Evolutionary conservation across 2,329 filamentous ascomycete species (phyloP).

Genomic region (Zasmidium angulare): DNA sequence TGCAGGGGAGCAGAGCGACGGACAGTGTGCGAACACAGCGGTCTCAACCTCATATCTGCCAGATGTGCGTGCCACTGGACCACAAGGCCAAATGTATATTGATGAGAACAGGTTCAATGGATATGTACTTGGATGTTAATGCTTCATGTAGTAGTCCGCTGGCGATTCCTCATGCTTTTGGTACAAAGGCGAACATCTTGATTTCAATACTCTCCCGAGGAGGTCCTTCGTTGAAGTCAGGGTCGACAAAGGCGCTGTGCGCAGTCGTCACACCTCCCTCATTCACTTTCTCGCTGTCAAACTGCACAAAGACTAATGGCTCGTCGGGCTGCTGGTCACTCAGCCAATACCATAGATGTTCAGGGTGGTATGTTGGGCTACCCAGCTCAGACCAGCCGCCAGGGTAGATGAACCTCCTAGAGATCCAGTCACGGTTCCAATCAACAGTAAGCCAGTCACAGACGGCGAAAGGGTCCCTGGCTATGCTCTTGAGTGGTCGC

Average conservation of each 20-base stretch:
- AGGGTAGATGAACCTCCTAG: background rate
- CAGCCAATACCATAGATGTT: conserved; percentile 11
- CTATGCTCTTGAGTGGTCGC: conserved; percentile 10
- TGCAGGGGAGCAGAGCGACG: too few relatives aligned
- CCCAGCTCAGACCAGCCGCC: conserved; percentile 4
- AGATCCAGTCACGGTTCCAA: background rate
- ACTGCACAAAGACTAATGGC: conserved; percentile 62
- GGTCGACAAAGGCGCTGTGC: conserved; percentile 8
- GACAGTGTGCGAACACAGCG: too few relatives aligned
- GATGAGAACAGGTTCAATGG: too few relatives aligned
- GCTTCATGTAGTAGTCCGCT: too few relatives aligned
- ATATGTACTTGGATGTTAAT: too few relatives aligned
- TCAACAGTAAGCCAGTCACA: conserved; percentile 1
- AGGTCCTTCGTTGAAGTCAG: background rate
- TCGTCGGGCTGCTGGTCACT: conserved; percentile 36
- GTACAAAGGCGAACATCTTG: conserved; percentile 13
- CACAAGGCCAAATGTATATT: too few relatives aligned
- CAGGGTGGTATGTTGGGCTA: background rate
- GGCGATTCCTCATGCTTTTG: background rate
- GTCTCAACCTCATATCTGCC: too few relatives aligned
- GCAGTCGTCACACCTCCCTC: background rate
- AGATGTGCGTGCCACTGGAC: too few relatives aligned
- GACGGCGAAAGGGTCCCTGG: conserved; percentile 12
- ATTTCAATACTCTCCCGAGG: conserved; percentile 12
- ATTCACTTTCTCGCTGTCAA: background rate